Evolutionary conservation across 1,284 basidiomycete species (phyloP), one percentile per base, ranked within the genome.

Genomic region (Ganoderma sp.): DNA sequence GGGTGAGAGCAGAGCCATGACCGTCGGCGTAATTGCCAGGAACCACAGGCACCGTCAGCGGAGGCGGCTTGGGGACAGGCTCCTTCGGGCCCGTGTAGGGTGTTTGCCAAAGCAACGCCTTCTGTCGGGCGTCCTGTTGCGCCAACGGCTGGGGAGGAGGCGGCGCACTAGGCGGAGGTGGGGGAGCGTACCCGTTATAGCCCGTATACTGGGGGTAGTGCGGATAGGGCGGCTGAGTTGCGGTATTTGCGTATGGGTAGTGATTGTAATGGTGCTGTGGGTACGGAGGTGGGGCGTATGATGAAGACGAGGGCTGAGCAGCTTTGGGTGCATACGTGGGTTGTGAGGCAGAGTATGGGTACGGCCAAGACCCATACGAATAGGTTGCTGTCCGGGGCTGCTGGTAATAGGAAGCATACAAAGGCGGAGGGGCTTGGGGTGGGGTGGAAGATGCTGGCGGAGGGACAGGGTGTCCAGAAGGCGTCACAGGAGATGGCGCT

Each of bases 291-390:
- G 42, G 7, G 25, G 34, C 43, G 65, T 48, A 32, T 64, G 57
- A 37, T 22, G 37, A 56, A 34, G 52, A 42, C 15, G 37, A 39
- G 37, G 58, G 52, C 22, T 64, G 65, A 15, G 45, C 52, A 2
- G 67, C 37, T n/a, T 43, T 17, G 2, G 52, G 45, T 3, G 54
- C 37, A 59, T 62, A 67, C 17, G 54, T 42, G 34, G 34, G 28
- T 28, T 19, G 66, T 25, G 32, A 63, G 52, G 22, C 59, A 1
- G 65, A 25, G 58, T 72, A 69, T 37, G 77, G 76, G 64, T 82
- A 81, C 10, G 78, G 69, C 79, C 79, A 81, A 19, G 76, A 71
- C 4, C 80, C 80, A 52, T 74, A 78, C 22, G 73, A 39, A 62
- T 70, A 61, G 15, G 74, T 66, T 12, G 75, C 52, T 10, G 79